Evolutionary conservation across 441 rosid species (phyloP), one percentile per base, ranked within the genome.

Genomic region (Jatropha podagrica): DNA sequence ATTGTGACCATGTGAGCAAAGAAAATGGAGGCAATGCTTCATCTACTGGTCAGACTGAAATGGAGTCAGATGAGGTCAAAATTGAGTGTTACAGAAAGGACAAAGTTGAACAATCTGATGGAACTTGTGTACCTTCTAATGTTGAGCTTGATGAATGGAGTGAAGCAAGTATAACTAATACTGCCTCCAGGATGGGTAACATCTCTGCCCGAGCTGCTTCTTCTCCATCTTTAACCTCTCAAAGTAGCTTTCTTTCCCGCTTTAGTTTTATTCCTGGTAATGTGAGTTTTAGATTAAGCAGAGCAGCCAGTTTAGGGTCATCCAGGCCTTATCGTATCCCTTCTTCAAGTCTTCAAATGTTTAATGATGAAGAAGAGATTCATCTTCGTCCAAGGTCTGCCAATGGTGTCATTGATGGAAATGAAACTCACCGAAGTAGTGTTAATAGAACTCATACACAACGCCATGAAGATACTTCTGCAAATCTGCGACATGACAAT

Each of bases 201-300:
- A 80, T 85, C 82, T 89, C 94, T 14, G 82, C 72, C 42, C 83
- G 74, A 81, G 89, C 90, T 66, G 79, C 89, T 37, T 70, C 94
- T 3, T 64, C 82, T 73, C 84, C 71, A 66, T 71, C 85, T 17
- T 77, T 81, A 62, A 79, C 77, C 11, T 86, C 88, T 73, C 80
- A 90, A 56, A 77, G 83, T 78, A 85, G 93, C 55, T 86, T 87
- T 68, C 90, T 90, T 76, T 89, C 98, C 77, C 96, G 94, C 69
- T 92, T 96, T 75, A 96, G 87, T 76, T 89, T 91, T 83, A 26
- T 85, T 81, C 96, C 95, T 67, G 94, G 95, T 62, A 91, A 91
- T 69, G 51, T 90, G 76, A 91, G 97, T 84, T 89, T 92, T 80
- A 87, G 97, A 68, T 81, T 92, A 65, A 83, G 86, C 73, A 86